These are phyloP conservation scores for Aeminium ludgeri DNA, from an alignment of 495 filamentous ascomycete genomes.

Conservation along the genomic window DNA sequence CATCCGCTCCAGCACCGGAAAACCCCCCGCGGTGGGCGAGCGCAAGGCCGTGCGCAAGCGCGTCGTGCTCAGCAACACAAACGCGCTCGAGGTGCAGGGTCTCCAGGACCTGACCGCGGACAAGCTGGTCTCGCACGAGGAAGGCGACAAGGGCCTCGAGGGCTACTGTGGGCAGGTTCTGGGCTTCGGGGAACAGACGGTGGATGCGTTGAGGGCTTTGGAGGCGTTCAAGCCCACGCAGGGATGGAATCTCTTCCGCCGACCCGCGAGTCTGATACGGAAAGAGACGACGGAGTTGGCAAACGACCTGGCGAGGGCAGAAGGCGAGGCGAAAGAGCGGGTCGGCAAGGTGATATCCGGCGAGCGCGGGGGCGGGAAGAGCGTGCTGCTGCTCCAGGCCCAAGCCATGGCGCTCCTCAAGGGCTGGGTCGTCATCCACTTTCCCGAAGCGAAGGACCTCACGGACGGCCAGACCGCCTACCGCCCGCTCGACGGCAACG, in stretches of 20 bases:
- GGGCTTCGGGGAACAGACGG: constrained; percentile 46
- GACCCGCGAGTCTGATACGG: constrained; percentile 59
- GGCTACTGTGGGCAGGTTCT: constrained; percentile 43
- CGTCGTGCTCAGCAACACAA: constrained; percentile 81
- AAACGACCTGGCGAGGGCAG: constrained; percentile 38
- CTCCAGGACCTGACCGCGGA: constrained; percentile 42
- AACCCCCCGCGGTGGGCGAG: constrained; percentile 54
- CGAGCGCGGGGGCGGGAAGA: constrained; percentile 63
- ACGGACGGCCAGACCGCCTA: constrained; percentile 66
- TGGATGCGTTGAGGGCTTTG: constrained; percentile 62
- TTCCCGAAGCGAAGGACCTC: constrained; percentile 85
- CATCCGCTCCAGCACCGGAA: constrained; percentile 12
- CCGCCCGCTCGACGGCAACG: constrained; percentile 33
- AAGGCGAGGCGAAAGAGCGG: constrained; percentile 35
- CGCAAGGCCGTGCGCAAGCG: constrained; percentile 74
- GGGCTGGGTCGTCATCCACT: constrained; percentile 72
- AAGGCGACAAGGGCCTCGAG: constrained; percentile 20
- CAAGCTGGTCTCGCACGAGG: constrained; percentile 24
- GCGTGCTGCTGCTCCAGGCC: constrained; percentile 66
- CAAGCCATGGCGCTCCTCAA: constrained; percentile 68
- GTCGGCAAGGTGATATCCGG: constrained; percentile 57
- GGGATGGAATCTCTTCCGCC: constrained; percentile 70
- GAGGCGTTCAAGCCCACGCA: constrained; percentile 88
- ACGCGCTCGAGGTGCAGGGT: constrained; percentile 59
- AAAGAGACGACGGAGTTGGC: constrained; percentile 56